Evolutionary conservation across 2,329 filamentous ascomycete genomes (phyloP), one percentile per base, ranked within the genome.

Genomic region (Geosmithia putterillii): DNA sequence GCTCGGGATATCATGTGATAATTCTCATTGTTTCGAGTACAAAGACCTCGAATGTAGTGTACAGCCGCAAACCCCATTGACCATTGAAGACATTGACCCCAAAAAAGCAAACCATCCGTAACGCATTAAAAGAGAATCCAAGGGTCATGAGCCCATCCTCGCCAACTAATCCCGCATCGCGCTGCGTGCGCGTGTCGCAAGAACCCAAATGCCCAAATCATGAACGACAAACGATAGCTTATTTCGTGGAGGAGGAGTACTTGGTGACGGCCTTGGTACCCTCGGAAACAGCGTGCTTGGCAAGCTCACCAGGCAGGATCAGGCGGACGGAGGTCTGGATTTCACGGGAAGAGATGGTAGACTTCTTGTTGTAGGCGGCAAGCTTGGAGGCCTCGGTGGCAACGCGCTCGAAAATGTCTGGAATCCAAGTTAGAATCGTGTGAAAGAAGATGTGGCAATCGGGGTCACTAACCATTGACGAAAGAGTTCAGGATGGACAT

Each of bases 401-500:
- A 57, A 98, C 90, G 58, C 92, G 89, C 83, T 98, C 92, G 67
- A 98, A 98, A 66, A 98, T 98, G 62, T 98, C 88, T 92, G 9
- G 5, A 17, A 5, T 14, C 18, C 42, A 42, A 21, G 21, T 22
- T 22, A 17, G 12, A 15, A 18, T 38, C n/a, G n/a, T n/a, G 10
- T 42, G 17, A 14, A 2, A n/a, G 4, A 14, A 25, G 20, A 22
- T 21, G 21, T 3, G 25, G 15, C 3, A 17, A 19, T 22, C 35
- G 34, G 32, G 17, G 15, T 42, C 32, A 64, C 81, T 64, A 76
- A 90, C 86, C 88, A 66, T 96, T 98, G 76, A 98, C 92, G 64
- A 98, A 98, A 0, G 92, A 98, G 84, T 98, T 98, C 61, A 98
- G 73, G 64, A 98, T 98, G 44, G 89, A 95, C 92, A 98, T 98